Conservation (phyloP, 2,329 filamentous ascomycete species). For the Zasmidium angulare region DNA sequence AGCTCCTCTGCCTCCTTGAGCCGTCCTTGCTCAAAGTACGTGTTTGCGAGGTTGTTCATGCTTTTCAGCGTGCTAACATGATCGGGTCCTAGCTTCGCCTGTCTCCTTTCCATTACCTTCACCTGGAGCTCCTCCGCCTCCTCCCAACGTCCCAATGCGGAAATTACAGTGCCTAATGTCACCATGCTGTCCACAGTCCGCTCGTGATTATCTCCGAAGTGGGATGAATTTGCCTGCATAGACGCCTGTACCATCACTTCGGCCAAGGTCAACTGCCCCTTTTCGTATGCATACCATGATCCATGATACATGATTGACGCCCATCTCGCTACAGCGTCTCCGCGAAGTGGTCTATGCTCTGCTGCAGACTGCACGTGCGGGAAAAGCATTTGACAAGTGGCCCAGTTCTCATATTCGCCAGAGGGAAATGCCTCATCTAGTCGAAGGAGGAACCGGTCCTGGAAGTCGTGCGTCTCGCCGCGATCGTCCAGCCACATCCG, state of each 20-base stretch:
- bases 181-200: background rate
- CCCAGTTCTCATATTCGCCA: background rate
- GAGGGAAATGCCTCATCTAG: background rate
- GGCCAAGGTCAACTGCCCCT: background rate
- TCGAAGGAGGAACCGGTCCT: too few relatives aligned
- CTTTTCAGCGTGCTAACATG: too few relatives aligned
- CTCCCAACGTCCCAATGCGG: too few relatives aligned
- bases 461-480: background rate
- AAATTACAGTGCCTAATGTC: too few relatives aligned
- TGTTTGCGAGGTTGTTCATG: too few relatives aligned
- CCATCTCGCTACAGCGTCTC: background rate
- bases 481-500: conserved; percentile 30
- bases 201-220: background rate
- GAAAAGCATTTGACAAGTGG: background rate
- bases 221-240: background rate
- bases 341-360: background rate
- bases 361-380: background rate
- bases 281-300: background rate
- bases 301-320: background rate
- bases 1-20: too few relatives aligned
- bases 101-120: too few relatives aligned
- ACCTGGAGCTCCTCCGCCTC: too few relatives aligned
- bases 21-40: too few relatives aligned
- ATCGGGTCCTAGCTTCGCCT: too few relatives aligned
- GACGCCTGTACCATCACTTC: background rate